Evolutionary conservation across 169 alveolate genomes (phyloP), one percentile per base, ranked within the genome.

Genomic region (Plasmodium malariae): DNA sequence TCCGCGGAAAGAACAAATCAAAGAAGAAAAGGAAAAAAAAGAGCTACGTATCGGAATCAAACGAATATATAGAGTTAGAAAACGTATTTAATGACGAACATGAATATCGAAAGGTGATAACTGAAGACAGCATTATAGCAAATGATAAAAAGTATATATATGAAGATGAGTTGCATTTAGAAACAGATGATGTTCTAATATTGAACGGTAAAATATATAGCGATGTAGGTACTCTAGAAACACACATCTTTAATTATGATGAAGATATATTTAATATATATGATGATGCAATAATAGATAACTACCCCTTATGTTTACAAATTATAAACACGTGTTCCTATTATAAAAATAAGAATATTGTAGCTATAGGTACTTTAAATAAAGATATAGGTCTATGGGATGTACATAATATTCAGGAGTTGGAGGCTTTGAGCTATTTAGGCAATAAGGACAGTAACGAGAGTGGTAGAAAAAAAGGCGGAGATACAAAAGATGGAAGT

Each of bases 141-240:
- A 40, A 24, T 36, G 32, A 43, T 34, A 59, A 76, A 28, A 76
- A 76, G 28, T 76, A 76, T 51, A 7, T 76, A n/a, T 76, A 60
- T 57, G 90, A 80, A 34, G 90, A 80, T 80, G 90, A 80, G 40
- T 28, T 80, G 17, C 48, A 36, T 51, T 65, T 80, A 11, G 73
- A 67, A 34, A 34, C 63, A 21, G 43, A n/a, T 17, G 90, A 80
- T 49, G 49, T 83, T 17, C 30, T 80, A 49, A 40, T 69, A n/a
- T 4, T 80, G 2, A 67, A 68, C 32, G 90, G 90, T 1, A 63
- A 67, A 49, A 80, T 80, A 80, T 80, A 67, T 40, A 68, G 57
- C 30, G 90, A 80, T 43, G 34, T 67, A n/a, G 90, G 90, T 1
- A 80, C 90, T 9, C 45, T 80, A 30, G 90, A 80, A 67, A 21